Evolutionary conservation across 768 basidiomycete species (phyloP).

Genomic region (Tricholoma furcatifolium): DNA sequence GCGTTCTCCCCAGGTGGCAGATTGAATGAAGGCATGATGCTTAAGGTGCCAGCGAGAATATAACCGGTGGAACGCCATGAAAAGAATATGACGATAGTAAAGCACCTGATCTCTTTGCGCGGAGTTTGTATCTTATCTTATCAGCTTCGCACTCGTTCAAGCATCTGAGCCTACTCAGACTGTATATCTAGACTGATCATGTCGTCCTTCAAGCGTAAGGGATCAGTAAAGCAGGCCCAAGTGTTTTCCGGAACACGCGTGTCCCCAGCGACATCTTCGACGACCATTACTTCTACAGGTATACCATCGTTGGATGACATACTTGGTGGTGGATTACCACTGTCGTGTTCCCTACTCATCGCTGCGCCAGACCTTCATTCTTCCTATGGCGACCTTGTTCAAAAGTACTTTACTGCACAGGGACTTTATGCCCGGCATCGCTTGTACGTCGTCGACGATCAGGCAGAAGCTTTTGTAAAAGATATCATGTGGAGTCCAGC

Average conservation of each 20-base stretch:
- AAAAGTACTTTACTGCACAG: slow-evolving; percentile 88
- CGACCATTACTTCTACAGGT: slow-evolving; percentile 75
- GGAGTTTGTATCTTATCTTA: slow-evolving; percentile 3
- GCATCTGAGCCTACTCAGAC: too few species aligned
- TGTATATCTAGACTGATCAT: too few species aligned
- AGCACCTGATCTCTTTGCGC: neutral
- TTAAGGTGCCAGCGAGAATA: neutral
- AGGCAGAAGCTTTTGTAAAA: slow-evolving; percentile 54
- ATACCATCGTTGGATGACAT: slow-evolving; percentile 94
- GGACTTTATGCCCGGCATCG: slow-evolving; percentile 74
- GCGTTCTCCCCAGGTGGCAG: slow-evolving; percentile 16
- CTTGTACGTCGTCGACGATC: slow-evolving; percentile 63
- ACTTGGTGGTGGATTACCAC: slow-evolving; percentile 87
- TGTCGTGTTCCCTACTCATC: slow-evolving; percentile 70
- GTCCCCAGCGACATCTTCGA: slow-evolving; percentile 56
- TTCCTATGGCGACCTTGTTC: slow-evolving; percentile 79
- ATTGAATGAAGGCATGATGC: slow-evolving; percentile 9
- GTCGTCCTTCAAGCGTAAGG: slow-evolving; percentile 82
- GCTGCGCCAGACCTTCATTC: slow-evolving; percentile 87
- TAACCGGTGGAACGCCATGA: slow-evolving; percentile 4
- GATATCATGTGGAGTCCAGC: slow-evolving; percentile 83
- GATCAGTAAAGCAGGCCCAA: slow-evolving; percentile 40
- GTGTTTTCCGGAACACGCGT: slow-evolving; percentile 53
- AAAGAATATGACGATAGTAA: too few species aligned
- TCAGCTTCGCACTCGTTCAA: neutral